Conservation (phyloP, 257 asterid species). For the Primulina eburnea region DNA sequence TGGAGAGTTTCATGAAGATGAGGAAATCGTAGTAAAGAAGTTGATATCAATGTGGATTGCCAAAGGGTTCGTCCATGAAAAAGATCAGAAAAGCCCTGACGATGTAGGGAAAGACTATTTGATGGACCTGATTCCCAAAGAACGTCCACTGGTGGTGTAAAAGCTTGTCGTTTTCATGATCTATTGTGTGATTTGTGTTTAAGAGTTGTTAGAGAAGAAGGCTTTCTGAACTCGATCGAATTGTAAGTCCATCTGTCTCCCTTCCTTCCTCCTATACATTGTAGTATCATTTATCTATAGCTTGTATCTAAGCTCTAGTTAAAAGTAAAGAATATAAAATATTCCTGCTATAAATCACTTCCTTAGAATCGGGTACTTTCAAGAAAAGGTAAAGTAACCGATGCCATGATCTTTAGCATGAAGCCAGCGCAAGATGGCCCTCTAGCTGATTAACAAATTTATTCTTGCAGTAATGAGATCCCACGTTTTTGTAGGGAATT, state of each 20-base stretch:
- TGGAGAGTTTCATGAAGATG: slow-evolving; percentile 26
- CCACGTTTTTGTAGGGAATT: not conserved
- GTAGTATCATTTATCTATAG: not conserved
- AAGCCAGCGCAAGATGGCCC: not conserved
- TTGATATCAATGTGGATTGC: slow-evolving; percentile 33
- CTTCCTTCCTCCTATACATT: not conserved
- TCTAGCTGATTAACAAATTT: not conserved
- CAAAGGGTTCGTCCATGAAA: slow-evolving; percentile 29
- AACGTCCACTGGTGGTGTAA: slow-evolving; percentile 30
- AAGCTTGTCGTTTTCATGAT: slow-evolving; percentile 34
- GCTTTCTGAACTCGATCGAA: not conserved
- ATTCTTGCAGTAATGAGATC: not conserved
- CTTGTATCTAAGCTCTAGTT: not conserved
- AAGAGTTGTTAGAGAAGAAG: slow-evolving; percentile 11
- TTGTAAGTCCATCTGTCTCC: slow-evolving; percentile 13
- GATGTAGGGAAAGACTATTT: slow-evolving; percentile 26
- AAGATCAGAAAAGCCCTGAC: slow-evolving; percentile 17
- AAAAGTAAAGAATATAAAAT: too few species aligned
- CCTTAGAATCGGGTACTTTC: not conserved
- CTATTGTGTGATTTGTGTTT: slow-evolving; percentile 33
- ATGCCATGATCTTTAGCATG: not conserved
- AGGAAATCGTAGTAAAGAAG: slow-evolving; percentile 13
- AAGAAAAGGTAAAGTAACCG: not conserved
- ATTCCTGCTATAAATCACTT: too few species aligned
- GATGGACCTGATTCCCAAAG: slow-evolving; percentile 24